Conservation (phyloP, 1,284 basidiomycete genomes). For the Microstroma glucosiphilum region DNA sequence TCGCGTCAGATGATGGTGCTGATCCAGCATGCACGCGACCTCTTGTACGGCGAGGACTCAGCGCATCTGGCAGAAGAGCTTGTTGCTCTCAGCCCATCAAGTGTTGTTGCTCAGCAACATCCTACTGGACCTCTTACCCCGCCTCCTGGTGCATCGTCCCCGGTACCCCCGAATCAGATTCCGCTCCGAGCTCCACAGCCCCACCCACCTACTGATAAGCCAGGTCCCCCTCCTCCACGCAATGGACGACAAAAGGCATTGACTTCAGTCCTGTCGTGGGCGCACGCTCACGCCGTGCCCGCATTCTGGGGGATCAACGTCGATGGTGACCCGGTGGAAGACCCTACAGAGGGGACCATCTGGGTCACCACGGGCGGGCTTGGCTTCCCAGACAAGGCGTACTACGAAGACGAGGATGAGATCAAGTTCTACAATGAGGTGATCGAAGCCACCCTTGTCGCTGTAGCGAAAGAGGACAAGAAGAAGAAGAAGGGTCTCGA, state of each 20-base stretch:
- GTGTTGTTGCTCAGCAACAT: slow-evolving; percentile 59
- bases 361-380: slow-evolving; percentile 78
- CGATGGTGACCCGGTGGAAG: slow-evolving; percentile 82
- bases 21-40: slow-evolving; percentile 50
- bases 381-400: slow-evolving; percentile 88
- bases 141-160: slow-evolving; percentile 17
- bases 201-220: slow-evolving; percentile 28
- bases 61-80: slow-evolving; percentile 24
- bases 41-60: slow-evolving; percentile 45
- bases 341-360: slow-evolving; percentile 77
- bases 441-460: slow-evolving; percentile 62
- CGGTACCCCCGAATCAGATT: slow-evolving; percentile 31
- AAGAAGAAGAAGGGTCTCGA: slow-evolving; percentile 57
- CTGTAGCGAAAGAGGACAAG: slow-evolving; percentile 52
- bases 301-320: slow-evolving; percentile 71
- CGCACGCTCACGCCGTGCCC: slow-evolving; percentile 63
- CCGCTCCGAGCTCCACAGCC: slow-evolving; percentile 30
- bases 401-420: slow-evolving; percentile 74
- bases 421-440: slow-evolving; percentile 67
- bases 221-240: slow-evolving; percentile 27
- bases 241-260: slow-evolving; percentile 55
- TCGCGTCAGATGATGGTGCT: slow-evolving; percentile 53
- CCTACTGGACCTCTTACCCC: slow-evolving; percentile 14
- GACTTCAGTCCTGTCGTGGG: slow-evolving; percentile 74
- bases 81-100: slow-evolving; percentile 58